phyloP scores from a whole-genome alignment of 768 basidiomycete genomes.

The Phallus indusiatus region DNA sequence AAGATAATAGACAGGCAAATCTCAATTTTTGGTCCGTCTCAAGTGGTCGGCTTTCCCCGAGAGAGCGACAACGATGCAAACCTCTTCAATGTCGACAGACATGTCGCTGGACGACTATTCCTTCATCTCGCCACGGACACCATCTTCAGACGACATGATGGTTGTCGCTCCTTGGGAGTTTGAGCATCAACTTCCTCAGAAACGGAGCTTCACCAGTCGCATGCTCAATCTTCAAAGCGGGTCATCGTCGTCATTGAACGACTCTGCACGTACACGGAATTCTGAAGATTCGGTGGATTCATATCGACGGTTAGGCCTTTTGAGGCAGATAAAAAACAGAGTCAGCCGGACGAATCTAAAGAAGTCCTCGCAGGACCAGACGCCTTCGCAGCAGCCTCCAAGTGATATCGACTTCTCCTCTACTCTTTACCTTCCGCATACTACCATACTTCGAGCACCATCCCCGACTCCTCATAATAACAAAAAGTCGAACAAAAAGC shows the following conservation, averaged over 20 bases:
- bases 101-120: constrained; percentile 4
- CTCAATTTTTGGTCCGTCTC: neutral
- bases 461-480: constrained; percentile 2
- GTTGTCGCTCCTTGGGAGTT: constrained; percentile 1
- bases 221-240: neutral
- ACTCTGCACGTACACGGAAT: neutral
- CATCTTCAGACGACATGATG: neutral
- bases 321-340: neutral
- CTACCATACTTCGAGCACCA: neutral
- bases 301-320: neutral
- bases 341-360: constrained; percentile 5
- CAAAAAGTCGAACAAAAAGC: neutral
- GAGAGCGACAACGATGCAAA: constrained; percentile 1
- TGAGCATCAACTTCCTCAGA: neutral
- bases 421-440: constrained; percentile 1
- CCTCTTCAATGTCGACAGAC: constrained; percentile 3
- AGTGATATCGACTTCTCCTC: neutral
- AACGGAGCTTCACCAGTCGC: neutral
- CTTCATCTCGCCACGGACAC: neutral
- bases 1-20: neutral
- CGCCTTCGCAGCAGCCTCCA: neutral
- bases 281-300: neutral
- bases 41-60: neutral
- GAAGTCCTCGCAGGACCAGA: neutral
- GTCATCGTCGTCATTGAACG: neutral